Conservation (phyloP, 345 rosid genomes). For the Populus davidiana region DNA sequence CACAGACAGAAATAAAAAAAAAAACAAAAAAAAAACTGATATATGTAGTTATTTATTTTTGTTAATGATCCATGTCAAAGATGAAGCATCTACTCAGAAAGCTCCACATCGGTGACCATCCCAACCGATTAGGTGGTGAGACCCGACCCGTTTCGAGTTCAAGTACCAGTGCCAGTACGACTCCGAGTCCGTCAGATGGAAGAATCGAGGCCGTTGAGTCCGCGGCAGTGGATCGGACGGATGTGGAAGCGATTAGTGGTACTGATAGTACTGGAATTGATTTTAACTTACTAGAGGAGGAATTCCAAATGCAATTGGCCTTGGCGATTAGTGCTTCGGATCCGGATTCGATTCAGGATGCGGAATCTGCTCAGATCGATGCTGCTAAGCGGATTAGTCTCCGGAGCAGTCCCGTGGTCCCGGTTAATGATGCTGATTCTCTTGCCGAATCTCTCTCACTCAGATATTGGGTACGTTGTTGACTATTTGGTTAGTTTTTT, state of each 20-base stretch:
- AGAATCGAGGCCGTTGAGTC: constrained; percentile 54
- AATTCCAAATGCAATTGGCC: constrained; percentile 92
- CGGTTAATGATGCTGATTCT: constrained; percentile 45
- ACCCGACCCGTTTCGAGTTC: constrained; percentile 26
- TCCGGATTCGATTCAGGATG: constrained; percentile 56
- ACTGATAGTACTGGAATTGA: constrained; percentile 29
- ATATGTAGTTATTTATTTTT: background rate
- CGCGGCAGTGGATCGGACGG: constrained; percentile 38
- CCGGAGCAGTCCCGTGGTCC: constrained; percentile 43
- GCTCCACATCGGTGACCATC: constrained; percentile 82
- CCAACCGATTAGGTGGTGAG: constrained; percentile 41
- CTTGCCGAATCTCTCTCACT: constrained; percentile 67
- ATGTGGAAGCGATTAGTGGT: constrained; percentile 9
- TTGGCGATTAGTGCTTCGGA: constrained; percentile 94
- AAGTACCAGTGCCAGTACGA: constrained; percentile 39
- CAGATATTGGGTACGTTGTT: constrained; percentile 71
- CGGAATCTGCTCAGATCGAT: constrained; percentile 89
- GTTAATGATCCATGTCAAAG: constrained; percentile 92
- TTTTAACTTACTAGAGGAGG: constrained; percentile 81
- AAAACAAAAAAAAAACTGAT: background rate
- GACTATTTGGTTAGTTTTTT: background rate
- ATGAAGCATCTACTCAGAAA: constrained; percentile 88
- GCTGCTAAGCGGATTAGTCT: constrained; percentile 96
- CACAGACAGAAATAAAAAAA: background rate
- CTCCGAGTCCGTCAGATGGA: constrained; percentile 31